Evolutionary conservation across 73 alveolate species (phyloP).

Genomic region (Chromera velia): DNA sequence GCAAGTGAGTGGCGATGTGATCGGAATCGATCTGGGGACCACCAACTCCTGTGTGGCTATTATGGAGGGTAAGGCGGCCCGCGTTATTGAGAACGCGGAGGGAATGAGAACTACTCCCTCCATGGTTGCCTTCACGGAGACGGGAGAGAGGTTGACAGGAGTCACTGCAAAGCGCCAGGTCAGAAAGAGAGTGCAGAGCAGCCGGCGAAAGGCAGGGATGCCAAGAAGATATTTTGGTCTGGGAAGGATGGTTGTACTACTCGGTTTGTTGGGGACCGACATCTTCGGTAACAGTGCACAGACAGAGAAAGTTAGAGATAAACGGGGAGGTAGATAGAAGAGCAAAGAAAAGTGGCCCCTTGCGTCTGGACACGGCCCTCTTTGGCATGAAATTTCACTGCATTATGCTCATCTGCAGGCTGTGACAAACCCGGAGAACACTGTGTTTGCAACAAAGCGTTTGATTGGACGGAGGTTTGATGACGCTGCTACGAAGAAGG

Average conservation of each 20-base stretch:
- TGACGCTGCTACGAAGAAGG: constrained; percentile 75
- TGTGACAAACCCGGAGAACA: constrained; percentile 55
- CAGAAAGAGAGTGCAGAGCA: no score
- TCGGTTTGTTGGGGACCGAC: no score
- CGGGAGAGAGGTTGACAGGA: constrained; percentile 67
- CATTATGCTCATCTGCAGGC: constrained; percentile 56
- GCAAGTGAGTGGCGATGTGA: constrained; percentile 12
- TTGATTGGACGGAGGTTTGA: constrained; percentile 64
- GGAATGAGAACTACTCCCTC: constrained; percentile 82
- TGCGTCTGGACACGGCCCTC: not conserved
- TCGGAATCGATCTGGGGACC: constrained; percentile 72
- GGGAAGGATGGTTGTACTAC: no score
- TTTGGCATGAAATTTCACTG: not conserved
- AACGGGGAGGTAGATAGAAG: no score
- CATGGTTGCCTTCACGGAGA: constrained; percentile 68
- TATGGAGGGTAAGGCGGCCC: constrained; percentile 41
- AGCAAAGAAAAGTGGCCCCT: no score
- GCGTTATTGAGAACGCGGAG: constrained; percentile 55
- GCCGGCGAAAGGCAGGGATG: no score
- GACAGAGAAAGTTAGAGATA: no score
- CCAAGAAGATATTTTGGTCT: no score
- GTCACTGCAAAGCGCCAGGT: constrained; percentile 73
- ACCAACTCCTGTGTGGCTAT: constrained; percentile 67
- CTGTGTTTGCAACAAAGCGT: constrained; percentile 69
- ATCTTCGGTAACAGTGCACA: no score